Conservation (phyloP, 164 flowering plant species). For the Cinnamomum micranthum region DNA sequence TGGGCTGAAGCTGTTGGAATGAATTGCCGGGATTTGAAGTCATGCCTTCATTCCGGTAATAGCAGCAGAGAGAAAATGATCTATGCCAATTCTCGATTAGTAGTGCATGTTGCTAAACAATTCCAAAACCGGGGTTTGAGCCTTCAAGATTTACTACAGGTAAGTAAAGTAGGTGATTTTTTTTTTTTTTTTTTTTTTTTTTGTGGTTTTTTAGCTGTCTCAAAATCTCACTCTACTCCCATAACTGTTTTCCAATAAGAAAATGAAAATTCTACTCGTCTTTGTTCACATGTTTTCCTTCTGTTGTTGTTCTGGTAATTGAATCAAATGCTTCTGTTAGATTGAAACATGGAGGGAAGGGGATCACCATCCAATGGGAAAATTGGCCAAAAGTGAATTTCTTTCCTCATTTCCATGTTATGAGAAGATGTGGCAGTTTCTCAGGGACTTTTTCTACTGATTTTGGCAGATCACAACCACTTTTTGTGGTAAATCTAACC, state of each 20-base stretch:
- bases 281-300: neutral
- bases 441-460: too few species aligned
- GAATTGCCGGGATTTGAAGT: constrained; percentile 50
- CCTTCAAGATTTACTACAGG: constrained; percentile 88
- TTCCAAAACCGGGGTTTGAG: constrained; percentile 73
- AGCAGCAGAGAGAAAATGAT: constrained; percentile 73
- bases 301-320: neutral
- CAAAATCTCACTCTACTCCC: too few species aligned
- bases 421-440: too few species aligned
- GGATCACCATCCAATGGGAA: too few species aligned
- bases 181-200: too few species aligned
- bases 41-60: constrained; percentile 44
- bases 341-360: neutral
- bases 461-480: too few species aligned
- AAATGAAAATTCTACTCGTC: too few species aligned
- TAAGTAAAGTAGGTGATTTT: constrained; percentile 13
- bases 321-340: neutral
- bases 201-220: too few species aligned
- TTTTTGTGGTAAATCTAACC: too few species aligned
- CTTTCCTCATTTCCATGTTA: too few species aligned
- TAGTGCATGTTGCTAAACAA: constrained; percentile 83
- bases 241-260: too few species aligned
- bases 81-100: constrained; percentile 74
- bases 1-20: constrained; percentile 80
- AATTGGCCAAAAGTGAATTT: too few species aligned